phyloP scores from a whole-genome alignment of 371 early-diverging fungal species.

The Apophysomyces elegans region DNA sequence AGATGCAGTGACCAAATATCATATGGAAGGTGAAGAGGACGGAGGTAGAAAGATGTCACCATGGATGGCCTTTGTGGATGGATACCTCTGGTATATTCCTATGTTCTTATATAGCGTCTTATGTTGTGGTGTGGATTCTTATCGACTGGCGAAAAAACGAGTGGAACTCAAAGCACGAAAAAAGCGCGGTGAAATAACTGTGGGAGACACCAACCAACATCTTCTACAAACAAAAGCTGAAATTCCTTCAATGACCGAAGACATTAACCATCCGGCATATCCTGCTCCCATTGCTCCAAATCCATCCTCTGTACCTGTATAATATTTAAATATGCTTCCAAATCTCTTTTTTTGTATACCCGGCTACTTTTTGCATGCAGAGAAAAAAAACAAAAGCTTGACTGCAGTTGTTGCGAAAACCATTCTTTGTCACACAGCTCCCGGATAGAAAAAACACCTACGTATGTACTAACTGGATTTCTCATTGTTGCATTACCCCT shows the following conservation, averaged over 20 bases:
- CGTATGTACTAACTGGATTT: no score
- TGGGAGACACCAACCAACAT: conserved; percentile 1
- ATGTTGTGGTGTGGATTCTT: conserved; percentile 48
- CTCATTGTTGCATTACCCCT: no score
- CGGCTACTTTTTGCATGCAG: background rate
- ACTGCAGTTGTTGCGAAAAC: no score
- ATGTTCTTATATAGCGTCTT: conserved; percentile 46
- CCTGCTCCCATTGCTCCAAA: background rate
- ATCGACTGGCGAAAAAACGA: conserved; percentile 45
- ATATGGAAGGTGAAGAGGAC: conserved; percentile 15
- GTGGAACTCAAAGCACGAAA: conserved; percentile 30
- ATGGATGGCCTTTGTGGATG: conserved; percentile 45
- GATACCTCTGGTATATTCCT: conserved; percentile 47
- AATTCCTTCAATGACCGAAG: background rate
- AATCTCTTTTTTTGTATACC: background rate
- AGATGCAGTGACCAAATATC: conserved; percentile 14
- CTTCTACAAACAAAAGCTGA: background rate
- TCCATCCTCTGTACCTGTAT: conserved; percentile 7
- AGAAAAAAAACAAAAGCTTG: no score
- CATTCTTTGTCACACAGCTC: no score
- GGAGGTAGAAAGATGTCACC: conserved; percentile 20
- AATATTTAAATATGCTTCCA: background rate
- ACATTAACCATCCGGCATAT: background rate
- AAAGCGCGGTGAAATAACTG: conserved; percentile 12
- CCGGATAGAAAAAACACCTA: no score